Percentiles rank a stretch among this genome's conserved stretches.
These are phyloP conservation scores for Cladosporium sp. DNA, from an alignment of 2,329 filamentous ascomycete genomes.

Conservation along the genomic window DNA sequence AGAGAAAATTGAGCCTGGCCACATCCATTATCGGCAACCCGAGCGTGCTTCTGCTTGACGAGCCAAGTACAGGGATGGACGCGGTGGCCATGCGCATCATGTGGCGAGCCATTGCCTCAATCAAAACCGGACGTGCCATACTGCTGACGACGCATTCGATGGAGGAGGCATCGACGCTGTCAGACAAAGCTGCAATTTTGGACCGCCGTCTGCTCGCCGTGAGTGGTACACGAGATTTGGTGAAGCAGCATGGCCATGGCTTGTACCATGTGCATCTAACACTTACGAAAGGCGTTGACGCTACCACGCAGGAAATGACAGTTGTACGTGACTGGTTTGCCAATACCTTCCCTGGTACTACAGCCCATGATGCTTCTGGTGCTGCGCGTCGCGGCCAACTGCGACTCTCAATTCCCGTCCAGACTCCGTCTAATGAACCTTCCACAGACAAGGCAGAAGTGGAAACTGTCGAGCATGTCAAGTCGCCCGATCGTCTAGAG, in stretches of 20 bases:
- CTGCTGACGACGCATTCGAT: slow-evolving; percentile 89
- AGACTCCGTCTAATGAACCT: background rate
- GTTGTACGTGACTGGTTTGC: slow-evolving; percentile 65
- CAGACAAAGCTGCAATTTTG: slow-evolving; percentile 78
- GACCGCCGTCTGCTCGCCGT: slow-evolving; percentile 78
- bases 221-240: slow-evolving; percentile 69
- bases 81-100: slow-evolving; percentile 84
- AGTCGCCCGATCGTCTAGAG: slow-evolving; percentile 30
- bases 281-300: slow-evolving; percentile 69
- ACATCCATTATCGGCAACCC: slow-evolving; percentile 91
- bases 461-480: slow-evolving; percentile 16
- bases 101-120: slow-evolving; percentile 76
- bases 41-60: slow-evolving; percentile 78
- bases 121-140: slow-evolving; percentile 73
- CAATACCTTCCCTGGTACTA: slow-evolving; percentile 60
- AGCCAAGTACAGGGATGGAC: slow-evolving; percentile 82
- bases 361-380: slow-evolving; percentile 70
- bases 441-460: background rate
- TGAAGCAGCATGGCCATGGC: slow-evolving; percentile 65
- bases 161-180: slow-evolving; percentile 88
- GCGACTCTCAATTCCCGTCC: slow-evolving; percentile 66
- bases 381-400: slow-evolving; percentile 60
- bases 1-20: slow-evolving; percentile 79
- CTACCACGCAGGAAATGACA: slow-evolving; percentile 65
- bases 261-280: slow-evolving; percentile 77